Conservation (phyloP, 2,329 filamentous ascomycete genomes). For the Botrytis medusae region DNA sequence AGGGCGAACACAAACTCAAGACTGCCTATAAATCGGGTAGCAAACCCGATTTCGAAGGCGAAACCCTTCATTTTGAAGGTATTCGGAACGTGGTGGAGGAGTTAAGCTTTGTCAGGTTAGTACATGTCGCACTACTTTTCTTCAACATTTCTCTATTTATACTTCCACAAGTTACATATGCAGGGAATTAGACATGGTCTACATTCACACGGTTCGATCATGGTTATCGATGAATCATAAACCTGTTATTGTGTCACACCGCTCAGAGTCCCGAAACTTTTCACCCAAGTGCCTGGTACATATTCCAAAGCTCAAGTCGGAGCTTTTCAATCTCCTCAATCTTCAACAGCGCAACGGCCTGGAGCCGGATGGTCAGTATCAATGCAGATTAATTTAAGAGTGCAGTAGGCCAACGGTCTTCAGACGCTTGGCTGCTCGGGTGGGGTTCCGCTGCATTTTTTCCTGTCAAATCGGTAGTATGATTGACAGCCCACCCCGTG, state of each 20-base stretch:
- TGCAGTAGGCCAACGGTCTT: neutral
- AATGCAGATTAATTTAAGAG: conserved; percentile 4
- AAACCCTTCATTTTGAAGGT: conserved; percentile 58
- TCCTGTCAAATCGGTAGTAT: conserved; percentile 1
- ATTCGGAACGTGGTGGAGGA: conserved; percentile 62
- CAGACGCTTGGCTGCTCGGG: neutral
- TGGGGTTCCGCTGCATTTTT: neutral
- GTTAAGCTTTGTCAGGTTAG: conserved; percentile 72
- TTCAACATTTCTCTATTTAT: conserved; percentile 17
- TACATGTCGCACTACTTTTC: conserved; percentile 25
- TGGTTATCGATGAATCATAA: neutral
- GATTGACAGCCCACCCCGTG: neutral
- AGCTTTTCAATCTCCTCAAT: neutral
- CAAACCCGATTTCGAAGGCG: conserved; percentile 62
- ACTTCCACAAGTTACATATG: neutral
- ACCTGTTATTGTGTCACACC: neutral
- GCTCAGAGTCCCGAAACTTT: neutral
- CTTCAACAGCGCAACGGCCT: neutral
- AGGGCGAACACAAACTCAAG: conserved; percentile 58
- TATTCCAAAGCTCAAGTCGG: neutral
- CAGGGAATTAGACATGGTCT: conserved; percentile 6
- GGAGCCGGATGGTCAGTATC: neutral
- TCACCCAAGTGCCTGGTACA: conserved; percentile 10
- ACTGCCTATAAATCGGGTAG: conserved; percentile 56
- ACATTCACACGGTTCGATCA: neutral